Base-by-base conservation (phyloP, 768 basidiomycete species). In the Agaricus subrufescens region DNA sequence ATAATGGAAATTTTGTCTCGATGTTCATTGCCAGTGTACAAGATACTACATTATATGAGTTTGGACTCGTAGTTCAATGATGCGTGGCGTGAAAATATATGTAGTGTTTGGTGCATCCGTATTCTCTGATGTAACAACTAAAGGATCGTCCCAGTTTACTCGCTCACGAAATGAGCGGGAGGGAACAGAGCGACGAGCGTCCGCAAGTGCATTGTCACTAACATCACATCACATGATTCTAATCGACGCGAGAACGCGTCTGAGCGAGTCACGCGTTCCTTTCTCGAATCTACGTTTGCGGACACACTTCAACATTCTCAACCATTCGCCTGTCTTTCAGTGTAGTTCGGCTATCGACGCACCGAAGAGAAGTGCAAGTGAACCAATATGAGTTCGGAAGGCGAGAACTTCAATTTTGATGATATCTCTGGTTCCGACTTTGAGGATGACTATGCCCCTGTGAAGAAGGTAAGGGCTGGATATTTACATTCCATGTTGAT, bases 331-430 rank as follows among this genome's bases (percentile, higher is more conserved):
- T 12, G 23, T 26, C 45, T 8, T 23, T 30, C 26, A 23, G 10
- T 26, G 19, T 25, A 6, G 40, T n/a, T 7, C 7, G 15, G 23
- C 40, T 14, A 34, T 39, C 5, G 25, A 30, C n/a, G 27, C 15
- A 12, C 31, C 12, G n/a, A 37, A 19, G 19, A 48, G 15, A 10
- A 37, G 9, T 39, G 23, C 4, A 23, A 34, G n/a, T n/a, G 10
- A 43, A n/a, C 39, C 50, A 66, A 60, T 53, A 90, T 91, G 89
- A 87, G 84, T 70, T 87, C 86, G 53, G 87, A 86, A 65, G 80
- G 69, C 50, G 89, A 91, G 70, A 81, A 77, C 61, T 90, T 85
- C 50, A 81, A 84, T 60, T 62, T 87, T 48, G 78, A 83, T 58
- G 68, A 79, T 61, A 61, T 81, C 26, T 85, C 84, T 49, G 82